phyloP scores from a whole-genome alignment of 2,329 filamentous ascomycete genomes.

The Metarhizium rileyi region DNA sequence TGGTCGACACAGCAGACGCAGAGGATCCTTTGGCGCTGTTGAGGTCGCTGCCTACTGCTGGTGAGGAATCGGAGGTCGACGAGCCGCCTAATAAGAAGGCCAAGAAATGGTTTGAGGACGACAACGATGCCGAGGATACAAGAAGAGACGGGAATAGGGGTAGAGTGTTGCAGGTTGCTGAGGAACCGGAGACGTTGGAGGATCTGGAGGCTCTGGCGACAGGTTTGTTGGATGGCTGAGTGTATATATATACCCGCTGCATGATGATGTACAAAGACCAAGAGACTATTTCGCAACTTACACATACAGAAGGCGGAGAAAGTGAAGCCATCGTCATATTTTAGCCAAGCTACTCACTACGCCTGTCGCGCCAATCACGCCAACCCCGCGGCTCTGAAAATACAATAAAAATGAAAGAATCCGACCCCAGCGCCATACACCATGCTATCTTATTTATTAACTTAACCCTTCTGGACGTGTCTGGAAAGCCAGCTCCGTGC shows the following conservation, averaged over 20 bases:
- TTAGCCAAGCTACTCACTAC: neutral
- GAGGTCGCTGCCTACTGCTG: conserved; percentile 44
- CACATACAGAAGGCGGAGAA: neutral
- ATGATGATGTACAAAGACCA: neutral
- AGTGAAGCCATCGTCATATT: neutral
- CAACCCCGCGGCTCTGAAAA: neutral
- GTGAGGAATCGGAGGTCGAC: conserved; percentile 14
- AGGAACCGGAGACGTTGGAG: conserved; percentile 69
- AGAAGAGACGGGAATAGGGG: conserved; percentile 31
- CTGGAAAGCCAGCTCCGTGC: neutral
- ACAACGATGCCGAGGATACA: conserved; percentile 42
- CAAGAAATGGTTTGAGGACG: conserved; percentile 74
- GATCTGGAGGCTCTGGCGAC: conserved; percentile 70
- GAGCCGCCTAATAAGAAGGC: conserved; percentile 43
- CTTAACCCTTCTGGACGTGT: neutral
- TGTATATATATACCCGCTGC: neutral
- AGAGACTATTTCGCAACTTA: neutral
- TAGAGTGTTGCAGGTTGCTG: conserved; percentile 50
- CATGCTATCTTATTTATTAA: conserved; percentile 1
- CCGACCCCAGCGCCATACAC: neutral
- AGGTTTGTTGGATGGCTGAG: conserved; percentile 50
- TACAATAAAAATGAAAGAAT: conserved; percentile 2
- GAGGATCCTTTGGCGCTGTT: conserved; percentile 49
- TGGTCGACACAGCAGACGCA: conserved; percentile 29
- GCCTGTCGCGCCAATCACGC: neutral